A percentile compares a stretch with the other conserved stretches of the same genome.
phyloP scores from a whole-genome alignment of 2,329 filamentous ascomycete species.

The Chaetomium strumarium region DNA sequence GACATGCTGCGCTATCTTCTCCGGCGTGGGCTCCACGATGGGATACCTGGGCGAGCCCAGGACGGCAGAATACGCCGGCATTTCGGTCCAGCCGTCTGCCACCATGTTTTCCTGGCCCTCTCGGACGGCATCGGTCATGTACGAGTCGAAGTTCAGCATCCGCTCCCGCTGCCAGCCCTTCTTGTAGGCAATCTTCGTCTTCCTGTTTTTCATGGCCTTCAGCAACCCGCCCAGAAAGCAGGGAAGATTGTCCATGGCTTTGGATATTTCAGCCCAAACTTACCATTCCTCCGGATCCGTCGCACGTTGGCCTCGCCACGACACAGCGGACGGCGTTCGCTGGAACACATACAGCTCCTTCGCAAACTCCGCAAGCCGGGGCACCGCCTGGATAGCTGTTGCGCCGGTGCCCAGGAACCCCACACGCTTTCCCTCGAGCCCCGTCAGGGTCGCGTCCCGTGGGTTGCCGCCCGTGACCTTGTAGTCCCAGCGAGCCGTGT shows the following conservation, averaged over 20 bases:
- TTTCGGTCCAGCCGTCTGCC: conserved; percentile 42
- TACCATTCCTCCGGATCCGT: conserved; percentile 39
- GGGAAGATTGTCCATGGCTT: background rate
- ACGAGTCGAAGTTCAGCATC: conserved; percentile 38
- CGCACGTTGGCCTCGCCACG: conserved; percentile 32
- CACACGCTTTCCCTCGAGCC: conserved; percentile 42
- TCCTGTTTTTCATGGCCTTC: conserved; percentile 16
- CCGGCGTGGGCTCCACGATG: conserved; percentile 30
- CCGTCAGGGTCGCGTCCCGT: conserved; percentile 35
- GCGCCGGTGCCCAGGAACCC: conserved; percentile 47
- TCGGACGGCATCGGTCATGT: conserved; percentile 31
- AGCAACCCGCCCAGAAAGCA: background rate
- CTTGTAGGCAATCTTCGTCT: conserved; percentile 21
- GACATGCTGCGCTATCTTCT: conserved; percentile 34
- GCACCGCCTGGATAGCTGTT: conserved; percentile 41
- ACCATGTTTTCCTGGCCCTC: conserved; percentile 39
- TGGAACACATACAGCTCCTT: conserved; percentile 52
- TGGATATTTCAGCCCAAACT: background rate
- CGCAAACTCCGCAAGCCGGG: conserved; percentile 40
- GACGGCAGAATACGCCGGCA: conserved; percentile 35
- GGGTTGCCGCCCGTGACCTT: conserved; percentile 36
- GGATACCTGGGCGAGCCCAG: conserved; percentile 28
- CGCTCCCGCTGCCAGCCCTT: conserved; percentile 46
- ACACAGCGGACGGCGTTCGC: conserved; percentile 44
- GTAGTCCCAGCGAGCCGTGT: conserved; percentile 44